Percentiles rank a stretch among this genome's conserved stretches.
These are phyloP conservation scores for Boletales sp. DNA, from an alignment of 768 basidiomycete genomes.

Conservation along the genomic window DNA sequence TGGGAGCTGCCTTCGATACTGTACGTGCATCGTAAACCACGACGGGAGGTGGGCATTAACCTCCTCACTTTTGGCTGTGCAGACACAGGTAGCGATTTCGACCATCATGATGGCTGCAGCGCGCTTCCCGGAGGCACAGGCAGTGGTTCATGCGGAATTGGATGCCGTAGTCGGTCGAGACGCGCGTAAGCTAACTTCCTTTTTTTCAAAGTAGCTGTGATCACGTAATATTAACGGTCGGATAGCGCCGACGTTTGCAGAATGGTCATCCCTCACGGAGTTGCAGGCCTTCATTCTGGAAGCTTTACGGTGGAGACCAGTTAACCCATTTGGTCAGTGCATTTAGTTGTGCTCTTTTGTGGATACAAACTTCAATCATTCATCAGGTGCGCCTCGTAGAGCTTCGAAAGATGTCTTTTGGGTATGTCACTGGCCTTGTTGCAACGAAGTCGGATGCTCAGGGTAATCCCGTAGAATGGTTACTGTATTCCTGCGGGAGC, in stretches of 20 bases:
- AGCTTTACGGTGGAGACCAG: conserved; percentile 37
- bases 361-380: neutral
- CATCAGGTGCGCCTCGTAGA: conserved; percentile 21
- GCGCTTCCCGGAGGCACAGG: conserved; percentile 31
- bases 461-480: conserved; percentile 25
- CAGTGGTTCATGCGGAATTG: conserved; percentile 34
- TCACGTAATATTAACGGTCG: neutral
- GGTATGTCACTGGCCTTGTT: conserved; percentile 9
- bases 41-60: neutral
- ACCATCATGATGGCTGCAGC: conserved; percentile 38
- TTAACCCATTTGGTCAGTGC: conserved; percentile 28
- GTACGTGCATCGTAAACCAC: conserved; percentile 12
- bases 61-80: neutral
- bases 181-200: conserved; percentile 20
- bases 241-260: conserved; percentile 37
- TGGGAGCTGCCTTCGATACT: conserved; percentile 62
- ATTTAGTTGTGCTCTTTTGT: too few species aligned
- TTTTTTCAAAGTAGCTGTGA: neutral
- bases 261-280: conserved; percentile 30
- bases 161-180: conserved; percentile 36
- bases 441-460: neutral
- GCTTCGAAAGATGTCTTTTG: conserved; percentile 25
- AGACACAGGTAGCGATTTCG: conserved; percentile 27
- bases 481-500: conserved; percentile 34
- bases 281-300: conserved; percentile 39